Evolutionary conservation across 1,284 basidiomycete species (phyloP).

Genomic region (Kalmanozyma brasiliensis): DNA sequence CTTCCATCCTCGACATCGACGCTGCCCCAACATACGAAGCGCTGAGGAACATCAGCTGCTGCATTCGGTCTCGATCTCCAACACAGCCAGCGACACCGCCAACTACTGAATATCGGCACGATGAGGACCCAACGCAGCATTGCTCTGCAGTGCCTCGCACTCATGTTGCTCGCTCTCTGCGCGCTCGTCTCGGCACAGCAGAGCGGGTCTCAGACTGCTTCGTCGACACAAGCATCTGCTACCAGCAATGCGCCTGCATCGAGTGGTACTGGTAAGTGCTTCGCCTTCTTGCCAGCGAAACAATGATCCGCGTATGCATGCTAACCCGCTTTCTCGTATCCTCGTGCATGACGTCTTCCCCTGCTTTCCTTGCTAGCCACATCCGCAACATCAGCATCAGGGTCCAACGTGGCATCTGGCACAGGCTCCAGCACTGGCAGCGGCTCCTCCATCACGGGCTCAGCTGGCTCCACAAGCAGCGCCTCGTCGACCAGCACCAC

Average conservation of each 20-base stretch:
- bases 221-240: slow-evolving; percentile 27
- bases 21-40: no score
- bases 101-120: no score
- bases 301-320: not conserved
- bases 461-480: no score
- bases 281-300: not conserved
- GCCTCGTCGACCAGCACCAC: slow-evolving; percentile 37
- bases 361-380: no score
- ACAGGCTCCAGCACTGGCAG: slow-evolving; percentile 14
- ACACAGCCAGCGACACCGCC: no score
- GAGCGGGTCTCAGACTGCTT: no score
- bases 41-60: no score
- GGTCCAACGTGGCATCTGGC: slow-evolving; percentile 18
- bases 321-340: slow-evolving; percentile 5
- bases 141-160: slow-evolving; percentile 27
- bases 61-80: no score
- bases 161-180: slow-evolving; percentile 28
- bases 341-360: not conserved
- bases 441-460: no score
- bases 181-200: slow-evolving; percentile 37
- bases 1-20: not conserved
- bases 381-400: slow-evolving; percentile 17
- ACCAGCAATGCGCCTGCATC: slow-evolving; percentile 15
- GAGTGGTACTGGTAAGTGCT: slow-evolving; percentile 25
- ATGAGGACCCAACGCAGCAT: slow-evolving; percentile 23